Evolutionary conservation across 306 rosid genomes (phyloP), one percentile per base, ranked within the genome.

Genomic region (Dicorynia guianensis): DNA sequence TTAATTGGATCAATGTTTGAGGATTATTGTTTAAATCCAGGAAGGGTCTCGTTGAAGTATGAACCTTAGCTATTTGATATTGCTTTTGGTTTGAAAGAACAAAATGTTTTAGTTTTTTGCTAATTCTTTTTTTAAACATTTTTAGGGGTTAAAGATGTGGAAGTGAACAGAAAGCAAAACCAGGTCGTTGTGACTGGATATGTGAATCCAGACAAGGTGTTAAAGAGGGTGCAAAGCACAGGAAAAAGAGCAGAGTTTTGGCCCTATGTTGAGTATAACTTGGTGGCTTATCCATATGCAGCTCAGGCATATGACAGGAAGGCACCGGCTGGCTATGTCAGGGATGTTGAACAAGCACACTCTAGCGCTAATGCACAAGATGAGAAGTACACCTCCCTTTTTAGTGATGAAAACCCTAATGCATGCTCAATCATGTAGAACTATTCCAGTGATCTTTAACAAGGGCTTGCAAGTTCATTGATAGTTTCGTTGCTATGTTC

Each of bases 381-480:
- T 36, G 97, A 94, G 78, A 80, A 89, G 48, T 64, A 85, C 77
- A 49, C 80, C 8, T 4, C 86, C 3, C 77, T 94, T 84, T 94
- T 94, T 69, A 94, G 97, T 64, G 97, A 94, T 71, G 98, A 94
- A 63, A 94, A 94, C 63, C 97, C 98, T 0, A 76, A 94, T 81
- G 91, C 96, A 60, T 94, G 98, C 52, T 83, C 89, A 11, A 77
- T 90, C 58, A 94, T 94, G 98, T 91, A 67, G 71, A 60, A 2
- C 11, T 34, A 1, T 48, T 19, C 14, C 53, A 58, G 20, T 1
- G 11, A 11, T 43, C 30, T 10, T 34, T 6, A 12, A 58, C 5
- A 36, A 49, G 3, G 34, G 18, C 15, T 52, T 63, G 54, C 55
- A 49, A 20, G 54, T 52, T 50, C 61, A n/a, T 54, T 7, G 4